phyloP scores from a whole-genome alignment of 2,329 filamentous ascomycete species.

The Phialemoniopsis sp. region DNA sequence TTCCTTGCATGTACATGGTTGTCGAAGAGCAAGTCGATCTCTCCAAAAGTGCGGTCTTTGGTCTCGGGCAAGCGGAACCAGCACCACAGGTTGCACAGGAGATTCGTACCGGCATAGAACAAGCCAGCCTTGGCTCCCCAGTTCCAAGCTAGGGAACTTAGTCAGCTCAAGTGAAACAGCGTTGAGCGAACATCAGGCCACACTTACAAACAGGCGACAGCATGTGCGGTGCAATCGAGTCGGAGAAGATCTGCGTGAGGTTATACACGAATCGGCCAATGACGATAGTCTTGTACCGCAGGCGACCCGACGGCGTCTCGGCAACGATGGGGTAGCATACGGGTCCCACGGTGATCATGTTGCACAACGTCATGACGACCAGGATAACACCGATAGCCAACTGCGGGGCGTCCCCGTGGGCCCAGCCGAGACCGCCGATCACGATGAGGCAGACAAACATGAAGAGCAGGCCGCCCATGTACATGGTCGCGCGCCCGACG shows the following conservation, averaged over 20 bases:
- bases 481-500: slow-evolving; percentile 32
- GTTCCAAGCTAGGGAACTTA: slow-evolving; percentile 15
- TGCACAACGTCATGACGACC: too few relatives aligned
- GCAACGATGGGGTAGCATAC: slow-evolving; percentile 19
- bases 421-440: slow-evolving; percentile 25
- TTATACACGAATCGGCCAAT: slow-evolving; percentile 19
- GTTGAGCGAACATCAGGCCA: slow-evolving; percentile 1
- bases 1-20: slow-evolving; percentile 13
- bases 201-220: slow-evolving; percentile 14
- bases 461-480: slow-evolving; percentile 29
- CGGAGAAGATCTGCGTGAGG: slow-evolving; percentile 16
- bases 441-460: slow-evolving; percentile 31
- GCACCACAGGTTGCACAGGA: slow-evolving; percentile 20
- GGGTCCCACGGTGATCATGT: slow-evolving; percentile 27
- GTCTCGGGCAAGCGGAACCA: slow-evolving; percentile 24
- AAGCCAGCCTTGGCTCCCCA: slow-evolving; percentile 22
- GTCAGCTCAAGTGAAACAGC: too few relatives aligned
- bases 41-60: slow-evolving; percentile 11
- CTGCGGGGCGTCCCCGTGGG: slow-evolving; percentile 12
- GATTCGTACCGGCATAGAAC: slow-evolving; percentile 21
- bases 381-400: slow-evolving; percentile 25
- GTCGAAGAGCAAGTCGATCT: slow-evolving; percentile 19
- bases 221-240: slow-evolving; percentile 19
- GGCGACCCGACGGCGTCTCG: slow-evolving; percentile 14
- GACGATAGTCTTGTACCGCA: slow-evolving; percentile 18